These are phyloP conservation scores for Lichtheimia ornata DNA, from an alignment of 371 early-diverging fungal species.

Conservation along the genomic window DNA sequence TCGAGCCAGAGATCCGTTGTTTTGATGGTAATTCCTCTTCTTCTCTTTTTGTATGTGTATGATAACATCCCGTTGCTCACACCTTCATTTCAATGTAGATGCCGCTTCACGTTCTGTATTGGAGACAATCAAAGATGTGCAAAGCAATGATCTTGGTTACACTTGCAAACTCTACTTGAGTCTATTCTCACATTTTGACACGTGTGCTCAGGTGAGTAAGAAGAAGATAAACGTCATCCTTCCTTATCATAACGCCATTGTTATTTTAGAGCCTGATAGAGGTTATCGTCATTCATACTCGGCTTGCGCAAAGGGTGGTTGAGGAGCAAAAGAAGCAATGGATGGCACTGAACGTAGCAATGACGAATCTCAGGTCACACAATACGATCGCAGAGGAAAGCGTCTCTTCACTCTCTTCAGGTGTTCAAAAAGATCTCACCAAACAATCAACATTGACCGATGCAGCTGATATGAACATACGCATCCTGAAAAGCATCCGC, in stretches of 20 bases:
- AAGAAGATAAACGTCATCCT: neutral
- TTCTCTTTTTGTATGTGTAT: conserved; percentile 7
- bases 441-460: conserved; percentile 23
- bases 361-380: conserved; percentile 60
- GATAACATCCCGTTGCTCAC: neutral
- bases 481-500: conserved; percentile 22
- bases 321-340: conserved; percentile 56
- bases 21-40: conserved; percentile 28
- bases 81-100: conserved; percentile 2
- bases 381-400: conserved; percentile 21
- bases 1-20: conserved; percentile 30
- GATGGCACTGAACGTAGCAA: conserved; percentile 61
- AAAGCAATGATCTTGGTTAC: conserved; percentile 11
- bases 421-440: conserved; percentile 27
- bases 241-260: neutral
- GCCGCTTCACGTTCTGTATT: conserved; percentile 6
- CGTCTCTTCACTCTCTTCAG: conserved; percentile 15
- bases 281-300: conserved; percentile 40
- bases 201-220: conserved; percentile 32
- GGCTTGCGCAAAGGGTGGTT: conserved; percentile 45
- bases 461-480: conserved; percentile 24
- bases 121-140: conserved; percentile 8
- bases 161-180: conserved; percentile 21
- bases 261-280: conserved; percentile 26
- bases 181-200: conserved; percentile 32